Percentiles rank a stretch among this genome's conserved stretches.
phyloP scores from a whole-genome alignment of 352 stramenopile genomes.

The Hyaloperonospora brassicae region DNA sequence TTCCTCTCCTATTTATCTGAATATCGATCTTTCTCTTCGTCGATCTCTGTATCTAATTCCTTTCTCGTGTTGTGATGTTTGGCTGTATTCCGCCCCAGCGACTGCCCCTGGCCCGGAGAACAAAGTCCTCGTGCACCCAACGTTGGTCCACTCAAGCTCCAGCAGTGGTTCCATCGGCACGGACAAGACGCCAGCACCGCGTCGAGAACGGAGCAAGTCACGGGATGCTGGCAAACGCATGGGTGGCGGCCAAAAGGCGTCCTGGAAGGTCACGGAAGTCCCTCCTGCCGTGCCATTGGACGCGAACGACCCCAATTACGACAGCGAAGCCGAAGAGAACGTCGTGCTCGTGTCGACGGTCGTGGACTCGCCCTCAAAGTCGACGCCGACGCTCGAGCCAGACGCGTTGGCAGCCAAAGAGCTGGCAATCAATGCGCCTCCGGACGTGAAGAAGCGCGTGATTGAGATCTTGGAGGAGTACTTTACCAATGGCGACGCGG shows the following conservation, averaged over 20 bases:
- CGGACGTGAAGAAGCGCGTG: constrained; percentile 87
- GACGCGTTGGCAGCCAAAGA: constrained; percentile 70
- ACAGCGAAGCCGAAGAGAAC: constrained; percentile 87
- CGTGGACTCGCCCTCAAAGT: constrained; percentile 33
- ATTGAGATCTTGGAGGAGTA: constrained; percentile 86
- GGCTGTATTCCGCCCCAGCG: constrained; percentile 5
- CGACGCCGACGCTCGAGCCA: constrained; percentile 46
- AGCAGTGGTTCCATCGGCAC: constrained; percentile 21
- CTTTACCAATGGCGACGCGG: constrained; percentile 79
- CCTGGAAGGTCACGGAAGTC: constrained; percentile 79
- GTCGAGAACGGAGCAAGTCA: constrained; percentile 81
- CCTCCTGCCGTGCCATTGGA: constrained; percentile 58
- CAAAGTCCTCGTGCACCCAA: constrained; percentile 15
- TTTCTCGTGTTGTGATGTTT: not conserved
- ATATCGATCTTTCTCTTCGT: not conserved
- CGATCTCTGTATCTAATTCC: not conserved
- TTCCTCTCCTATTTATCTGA: not conserved
- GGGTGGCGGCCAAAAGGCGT: constrained; percentile 79
- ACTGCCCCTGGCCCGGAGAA: constrained; percentile 19
- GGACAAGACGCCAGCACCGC: constrained; percentile 49
- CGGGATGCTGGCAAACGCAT: constrained; percentile 81
- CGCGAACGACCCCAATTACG: constrained; percentile 89
- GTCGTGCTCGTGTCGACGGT: constrained; percentile 75
- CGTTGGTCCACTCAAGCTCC: not conserved
- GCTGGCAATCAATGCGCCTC: constrained; percentile 57